Percentiles rank a stretch among this genome's conserved stretches.
These are phyloP conservation scores for Lactuca sativa DNA, from an alignment of 129 eudicot species.

Conservation along the genomic window DNA sequence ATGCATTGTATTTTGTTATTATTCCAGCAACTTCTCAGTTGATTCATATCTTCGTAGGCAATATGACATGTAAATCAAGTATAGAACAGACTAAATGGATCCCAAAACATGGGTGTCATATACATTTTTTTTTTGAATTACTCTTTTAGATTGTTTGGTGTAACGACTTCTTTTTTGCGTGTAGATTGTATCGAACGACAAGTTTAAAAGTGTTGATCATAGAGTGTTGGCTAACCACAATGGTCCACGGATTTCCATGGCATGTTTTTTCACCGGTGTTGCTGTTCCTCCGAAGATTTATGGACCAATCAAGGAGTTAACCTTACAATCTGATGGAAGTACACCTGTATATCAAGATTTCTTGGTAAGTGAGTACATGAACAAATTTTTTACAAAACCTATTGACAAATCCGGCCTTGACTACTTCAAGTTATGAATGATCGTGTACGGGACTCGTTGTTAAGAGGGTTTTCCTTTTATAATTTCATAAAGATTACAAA, in stretches of 20 bases:
- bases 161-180: neutral
- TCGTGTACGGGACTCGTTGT: neutral
- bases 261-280: constrained; percentile 37
- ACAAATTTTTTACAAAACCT: constrained; percentile 27
- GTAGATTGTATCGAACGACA: constrained; percentile 46
- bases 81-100: no score
- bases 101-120: no score
- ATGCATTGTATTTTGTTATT: no score
- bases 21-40: neutral
- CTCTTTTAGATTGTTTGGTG: no score
- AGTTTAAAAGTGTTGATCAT: constrained; percentile 43
- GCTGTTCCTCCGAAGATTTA: constrained; percentile 31
- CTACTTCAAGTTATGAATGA: constrained; percentile 18
- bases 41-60: neutral
- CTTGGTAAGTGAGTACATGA: constrained; percentile 21
- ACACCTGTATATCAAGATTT: constrained; percentile 21
- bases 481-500: no score
- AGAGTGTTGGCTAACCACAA: constrained; percentile 40
- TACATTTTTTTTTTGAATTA: neutral
- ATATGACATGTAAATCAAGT: no score
- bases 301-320: constrained; percentile 39
- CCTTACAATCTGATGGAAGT: constrained; percentile 22
- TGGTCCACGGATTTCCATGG: constrained; percentile 45
- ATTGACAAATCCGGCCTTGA: constrained; percentile 30
- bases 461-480: no score